Evolutionary conservation across 768 basidiomycete genomes (phyloP).

Genomic region (Nidularia pulvinata): DNA sequence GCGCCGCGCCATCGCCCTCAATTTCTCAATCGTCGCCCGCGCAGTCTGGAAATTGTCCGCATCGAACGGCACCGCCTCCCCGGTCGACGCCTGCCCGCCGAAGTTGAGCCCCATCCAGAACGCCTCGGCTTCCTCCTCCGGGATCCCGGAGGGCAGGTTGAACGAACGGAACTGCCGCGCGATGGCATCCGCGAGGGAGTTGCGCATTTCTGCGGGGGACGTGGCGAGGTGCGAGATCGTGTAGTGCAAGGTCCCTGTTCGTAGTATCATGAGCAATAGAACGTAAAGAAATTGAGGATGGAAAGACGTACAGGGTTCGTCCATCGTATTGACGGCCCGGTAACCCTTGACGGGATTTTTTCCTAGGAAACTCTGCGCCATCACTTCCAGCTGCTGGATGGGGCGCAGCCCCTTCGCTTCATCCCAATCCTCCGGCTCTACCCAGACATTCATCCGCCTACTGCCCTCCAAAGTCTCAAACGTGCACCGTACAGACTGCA

Average conservation of each 20-base stretch:
- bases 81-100: slow-evolving; percentile 36
- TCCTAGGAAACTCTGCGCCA: slow-evolving; percentile 20
- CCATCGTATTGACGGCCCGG: slow-evolving; percentile 22
- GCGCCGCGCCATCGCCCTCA: slow-evolving; percentile 45
- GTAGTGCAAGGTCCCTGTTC: slow-evolving; percentile 67
- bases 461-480: slow-evolving; percentile 53
- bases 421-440: slow-evolving; percentile 60
- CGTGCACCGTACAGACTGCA: slow-evolving; percentile 57
- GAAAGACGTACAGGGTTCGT: slow-evolving; percentile 30
- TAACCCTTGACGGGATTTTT: slow-evolving; percentile 28
- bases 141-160: slow-evolving; percentile 43
- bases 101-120: slow-evolving; percentile 20
- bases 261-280: background rate
- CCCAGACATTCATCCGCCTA: slow-evolving; percentile 57
- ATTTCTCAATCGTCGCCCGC: slow-evolving; percentile 25
- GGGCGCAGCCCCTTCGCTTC: slow-evolving; percentile 34
- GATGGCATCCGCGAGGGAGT: slow-evolving; percentile 43
- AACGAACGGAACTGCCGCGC: slow-evolving; percentile 42
- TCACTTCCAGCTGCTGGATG: slow-evolving; percentile 60
- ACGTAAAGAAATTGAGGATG: background rate
- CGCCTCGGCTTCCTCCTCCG: slow-evolving; percentile 28
- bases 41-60: too few relatives aligned
- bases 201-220: slow-evolving; percentile 29
- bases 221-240: slow-evolving; percentile 39
- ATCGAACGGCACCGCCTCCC: too few relatives aligned